Evolutionary conservation across 163 green algal species (phyloP), one percentile per base, ranked within the genome.

Genomic region (Prototheca cutis): DNA sequence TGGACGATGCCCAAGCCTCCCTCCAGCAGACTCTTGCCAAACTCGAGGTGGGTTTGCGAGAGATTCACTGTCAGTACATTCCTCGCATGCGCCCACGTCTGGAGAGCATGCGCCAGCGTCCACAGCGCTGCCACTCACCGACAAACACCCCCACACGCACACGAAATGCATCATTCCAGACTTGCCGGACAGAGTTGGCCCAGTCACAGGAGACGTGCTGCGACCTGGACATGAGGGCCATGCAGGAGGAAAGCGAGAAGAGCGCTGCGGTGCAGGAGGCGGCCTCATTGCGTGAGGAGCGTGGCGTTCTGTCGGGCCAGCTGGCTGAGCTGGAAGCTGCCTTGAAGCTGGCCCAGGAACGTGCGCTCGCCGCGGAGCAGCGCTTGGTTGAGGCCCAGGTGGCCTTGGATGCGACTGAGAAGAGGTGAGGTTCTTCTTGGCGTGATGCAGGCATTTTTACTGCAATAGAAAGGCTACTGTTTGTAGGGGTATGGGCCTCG

Each of bases 181-280:
- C 42, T 24, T 51, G 42, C 17, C 42, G 42, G 13, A 21, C 17
- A n/a, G 53, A 52, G 27, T 54, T 68, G 53, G 53, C 54, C 25
- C 33, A 56, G 17, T 55, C 53, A 17, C 62, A 68, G 45, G 62
- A 62, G 40, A 54, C 53, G 4, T 68, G 62, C 53, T 63, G 58
- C 31, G 54, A 68, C 33, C 54, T 68, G 42, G 62, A 68, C 54
- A 25, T 68, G 25, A 19, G 54, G 7, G 62, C 62, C 27, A 45
- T 36, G 15, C 29, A 58, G 27, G 62, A 47, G 0, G 54, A 48
- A 3, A 54, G 17, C 13, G 18, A 24, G 42, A 8, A 17, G 17
- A 59, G 27, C 27, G 47, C 21, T 28, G 25, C 66, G 57, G 30
- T 2, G 2, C 30, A 31, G 5, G 58, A 72, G 58, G 55, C 66